Base-by-base conservation (phyloP, 164 flowering plant species). In the Echeveria elegans region DNA sequence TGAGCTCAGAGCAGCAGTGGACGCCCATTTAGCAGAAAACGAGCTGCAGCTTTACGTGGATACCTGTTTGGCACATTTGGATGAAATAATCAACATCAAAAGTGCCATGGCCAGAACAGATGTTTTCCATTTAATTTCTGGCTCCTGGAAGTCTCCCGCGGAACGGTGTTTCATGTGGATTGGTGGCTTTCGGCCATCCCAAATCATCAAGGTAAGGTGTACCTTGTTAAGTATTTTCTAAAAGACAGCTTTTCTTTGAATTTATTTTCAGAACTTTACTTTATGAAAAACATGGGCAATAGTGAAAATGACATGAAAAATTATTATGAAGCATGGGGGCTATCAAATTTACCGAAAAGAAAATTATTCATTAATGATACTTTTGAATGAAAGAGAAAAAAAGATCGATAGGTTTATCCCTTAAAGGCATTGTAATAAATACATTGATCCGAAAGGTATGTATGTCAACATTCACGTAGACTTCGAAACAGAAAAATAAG, bases 91-190 rank as follows among this genome's bases (percentile, higher is more conserved):
- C 59, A 81, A 71, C 70, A 86, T 95, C 43, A 95, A 95, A 76
- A 70, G 87, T 72, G 80, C 86, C 83, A 69, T 85, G 0, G 86
- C 85, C 3, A 95, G 86, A 68, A 47, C 90, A 21, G 99, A 95
- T 61, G 92, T 90, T 7, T 92, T 95, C 63, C 99, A 95, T 65
- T 74, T 95, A 8, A 80, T 92, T 30, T 92, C 99, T 58, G 99
- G 99, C 74, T 79, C 79, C 79, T 95, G 98, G 98, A 95, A 87
- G 83, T 82, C 97, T 65, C 98, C 98, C 1, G 97, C 99, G 10
- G 99, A 95, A 70, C 86, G 99, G 0, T 92, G 98, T 80, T 92
- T 92, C 84, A 72, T 92, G 85, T 95, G 99, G 99, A 80, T 95
- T 73, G 99, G 99, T 0, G 97, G 89, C 18, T 95, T 95, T 73